phyloP scores from a whole-genome alignment of 352 stramenopile genomes.

The Phytophthora nicotianae region DNA sequence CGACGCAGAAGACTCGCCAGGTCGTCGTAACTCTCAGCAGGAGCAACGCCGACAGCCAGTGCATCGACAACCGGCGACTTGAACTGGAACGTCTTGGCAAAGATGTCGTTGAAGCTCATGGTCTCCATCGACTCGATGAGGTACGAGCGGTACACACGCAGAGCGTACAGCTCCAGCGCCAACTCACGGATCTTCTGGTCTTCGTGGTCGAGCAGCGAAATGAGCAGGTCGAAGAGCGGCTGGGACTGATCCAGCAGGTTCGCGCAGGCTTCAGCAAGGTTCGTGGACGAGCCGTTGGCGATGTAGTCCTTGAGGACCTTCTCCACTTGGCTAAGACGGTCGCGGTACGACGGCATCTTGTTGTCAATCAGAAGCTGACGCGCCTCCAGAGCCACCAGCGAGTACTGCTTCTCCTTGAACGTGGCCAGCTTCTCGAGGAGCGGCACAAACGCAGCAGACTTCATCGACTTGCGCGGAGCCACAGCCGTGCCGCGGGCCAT shows the following conservation, averaged over 20 bases:
- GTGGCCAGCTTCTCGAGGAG: conserved; percentile 88
- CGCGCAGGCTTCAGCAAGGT: conserved; percentile 62
- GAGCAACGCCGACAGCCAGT: conserved; percentile 70
- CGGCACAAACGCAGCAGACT: conserved; percentile 72
- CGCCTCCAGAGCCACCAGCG: conserved; percentile 92
- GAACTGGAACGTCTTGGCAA: conserved; percentile 89
- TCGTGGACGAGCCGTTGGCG: conserved; percentile 44
- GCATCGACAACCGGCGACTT: conserved; percentile 83
- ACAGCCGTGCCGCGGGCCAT: conserved; percentile 46
- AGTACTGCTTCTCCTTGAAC: conserved; percentile 93
- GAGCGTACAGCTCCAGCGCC: conserved; percentile 84
- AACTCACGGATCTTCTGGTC: conserved; percentile 71
- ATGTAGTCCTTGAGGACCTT: conserved; percentile 75
- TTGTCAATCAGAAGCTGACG: conserved; percentile 96
- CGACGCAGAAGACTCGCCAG: conserved; percentile 70
- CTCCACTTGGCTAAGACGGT: conserved; percentile 87
- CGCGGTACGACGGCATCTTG: conserved; percentile 96
- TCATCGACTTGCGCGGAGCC: conserved; percentile 56
- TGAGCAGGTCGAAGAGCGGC: conserved; percentile 86
- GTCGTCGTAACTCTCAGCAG: conserved; percentile 86
- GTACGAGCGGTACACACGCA: conserved; percentile 88
- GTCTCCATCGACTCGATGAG: conserved; percentile 85
- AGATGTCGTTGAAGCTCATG: conserved; percentile 62
- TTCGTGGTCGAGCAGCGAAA: conserved; percentile 77
- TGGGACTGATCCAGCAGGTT: conserved; percentile 82